phyloP scores from a whole-genome alignment of 192 early-diverging fungal genomes.

The Dimargaris cristalligena region DNA sequence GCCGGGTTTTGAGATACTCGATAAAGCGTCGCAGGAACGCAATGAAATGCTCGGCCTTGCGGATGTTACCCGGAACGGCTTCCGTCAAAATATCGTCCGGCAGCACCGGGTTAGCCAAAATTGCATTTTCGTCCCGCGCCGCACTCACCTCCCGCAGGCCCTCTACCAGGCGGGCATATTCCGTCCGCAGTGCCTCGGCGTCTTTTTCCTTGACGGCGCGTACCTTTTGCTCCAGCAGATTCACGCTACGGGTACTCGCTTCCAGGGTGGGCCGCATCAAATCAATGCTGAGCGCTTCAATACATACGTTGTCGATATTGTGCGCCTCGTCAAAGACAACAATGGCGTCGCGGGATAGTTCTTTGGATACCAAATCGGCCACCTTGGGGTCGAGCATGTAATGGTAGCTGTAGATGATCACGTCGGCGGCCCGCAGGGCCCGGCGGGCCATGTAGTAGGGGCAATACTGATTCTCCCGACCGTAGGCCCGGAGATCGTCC shows the following conservation, averaged over 20 bases:
- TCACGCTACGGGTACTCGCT: conserved; percentile 66
- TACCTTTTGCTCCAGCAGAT: conserved; percentile 48
- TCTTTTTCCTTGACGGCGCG: conserved; percentile 72
- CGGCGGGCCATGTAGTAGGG: conserved; percentile 89
- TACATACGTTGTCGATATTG: conserved; percentile 99
- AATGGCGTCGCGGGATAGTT: conserved; percentile 83
- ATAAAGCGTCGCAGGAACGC: conserved; percentile 89
- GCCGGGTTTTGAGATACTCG: conserved; percentile 93
- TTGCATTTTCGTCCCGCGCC: conserved; percentile 63
- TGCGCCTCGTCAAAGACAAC: conserved; percentile 99
- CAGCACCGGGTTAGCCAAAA: conserved; percentile 86
- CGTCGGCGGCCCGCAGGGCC: conserved; percentile 77
- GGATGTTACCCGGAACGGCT: conserved; percentile 93
- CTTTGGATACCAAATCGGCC: conserved; percentile 90
- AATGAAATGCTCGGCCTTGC: conserved; percentile 96
- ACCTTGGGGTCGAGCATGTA: conserved; percentile 99
- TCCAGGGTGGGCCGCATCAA: conserved; percentile 81
- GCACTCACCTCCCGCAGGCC: conserved; percentile 59
- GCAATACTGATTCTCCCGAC: conserved; percentile 56
- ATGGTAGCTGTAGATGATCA: conserved; percentile 96
- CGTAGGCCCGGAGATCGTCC: conserved; percentile 78
- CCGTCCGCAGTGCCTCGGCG: conserved; percentile 71
- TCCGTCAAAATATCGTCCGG: conserved; percentile 87
- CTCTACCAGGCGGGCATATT: conserved; percentile 82
- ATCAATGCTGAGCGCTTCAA: conserved; percentile 91